These are phyloP conservation scores for Manihot esculenta DNA, from an alignment of 441 rosid species.

Conservation along the genomic window DNA sequence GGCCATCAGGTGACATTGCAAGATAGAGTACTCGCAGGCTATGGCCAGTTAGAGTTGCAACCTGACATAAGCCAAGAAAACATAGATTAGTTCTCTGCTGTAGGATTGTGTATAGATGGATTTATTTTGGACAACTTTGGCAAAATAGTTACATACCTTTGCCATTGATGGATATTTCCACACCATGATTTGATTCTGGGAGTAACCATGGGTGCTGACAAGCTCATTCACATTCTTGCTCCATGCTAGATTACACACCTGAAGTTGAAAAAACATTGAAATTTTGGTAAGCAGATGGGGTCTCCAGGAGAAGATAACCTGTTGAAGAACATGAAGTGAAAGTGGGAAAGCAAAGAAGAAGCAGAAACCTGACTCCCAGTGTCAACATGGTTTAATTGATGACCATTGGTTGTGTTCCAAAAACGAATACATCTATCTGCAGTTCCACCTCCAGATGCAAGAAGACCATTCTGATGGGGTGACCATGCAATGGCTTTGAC, in stretches of 20 bases:
- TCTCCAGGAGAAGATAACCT: too few species aligned
- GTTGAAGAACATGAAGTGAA: background rate
- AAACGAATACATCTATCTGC: constrained; percentile 96
- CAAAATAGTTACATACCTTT: constrained; percentile 53
- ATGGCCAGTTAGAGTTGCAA: constrained; percentile 89
- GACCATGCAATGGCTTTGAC: constrained; percentile 99
- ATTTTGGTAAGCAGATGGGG: background rate
- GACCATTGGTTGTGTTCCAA: constrained; percentile 93
- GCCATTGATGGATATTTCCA: constrained; percentile 96
- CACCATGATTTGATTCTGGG: constrained; percentile 97
- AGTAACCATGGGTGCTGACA: constrained; percentile 96
- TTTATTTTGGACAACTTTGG: background rate
- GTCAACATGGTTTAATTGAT: constrained; percentile 82
- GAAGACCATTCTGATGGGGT: constrained; percentile 91
- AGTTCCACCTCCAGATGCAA: constrained; percentile 98
- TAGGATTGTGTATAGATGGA: too few species aligned
- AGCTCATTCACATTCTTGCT: constrained; percentile 97
- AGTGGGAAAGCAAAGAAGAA: background rate
- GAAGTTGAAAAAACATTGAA: background rate
- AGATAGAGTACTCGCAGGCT: constrained; percentile 90
- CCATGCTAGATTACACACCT: constrained; percentile 97
- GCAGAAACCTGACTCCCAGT: constrained; percentile 86
- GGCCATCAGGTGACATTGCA: constrained; percentile 94
- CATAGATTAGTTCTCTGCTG: background rate
- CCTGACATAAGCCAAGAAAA: constrained; percentile 37